These are phyloP conservation scores for Fusarium euwallaceae DNA, from an alignment of 2,329 filamentous ascomycete species.

Conservation along the genomic window DNA sequence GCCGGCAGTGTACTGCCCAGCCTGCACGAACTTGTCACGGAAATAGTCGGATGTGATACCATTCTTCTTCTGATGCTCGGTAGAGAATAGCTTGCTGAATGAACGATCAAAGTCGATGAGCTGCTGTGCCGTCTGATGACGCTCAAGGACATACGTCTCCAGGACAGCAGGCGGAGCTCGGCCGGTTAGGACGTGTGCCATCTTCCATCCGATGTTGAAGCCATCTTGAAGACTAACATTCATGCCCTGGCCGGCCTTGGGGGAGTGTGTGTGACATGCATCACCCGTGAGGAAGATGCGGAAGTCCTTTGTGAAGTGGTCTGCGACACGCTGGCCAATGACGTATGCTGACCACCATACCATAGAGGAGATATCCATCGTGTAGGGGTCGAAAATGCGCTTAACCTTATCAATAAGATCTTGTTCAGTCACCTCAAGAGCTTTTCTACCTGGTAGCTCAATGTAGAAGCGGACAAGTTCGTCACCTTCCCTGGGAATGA, in stretches of 20 bases:
- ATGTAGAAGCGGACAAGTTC: conserved; percentile 71
- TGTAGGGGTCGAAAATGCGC: conserved; percentile 66
- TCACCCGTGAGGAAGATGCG: conserved; percentile 79
- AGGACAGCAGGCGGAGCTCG: conserved; percentile 54
- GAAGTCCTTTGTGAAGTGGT: conserved; percentile 64
- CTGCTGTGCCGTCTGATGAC: conserved; percentile 70
- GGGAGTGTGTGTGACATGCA: conserved; percentile 67
- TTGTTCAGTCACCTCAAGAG: conserved; percentile 53
- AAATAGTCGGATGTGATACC: conserved; percentile 17
- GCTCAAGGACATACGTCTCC: conserved; percentile 61
- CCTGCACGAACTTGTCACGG: conserved; percentile 36
- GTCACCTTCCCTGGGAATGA: conserved; percentile 71
- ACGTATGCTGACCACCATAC: conserved; percentile 74
- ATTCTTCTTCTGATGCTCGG: conserved; percentile 24
- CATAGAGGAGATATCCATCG: conserved; percentile 63
- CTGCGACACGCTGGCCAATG: conserved; percentile 73
- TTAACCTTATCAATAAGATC: not conserved
- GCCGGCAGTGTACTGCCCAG: conserved; percentile 39
- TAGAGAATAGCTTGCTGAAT: conserved; percentile 21
- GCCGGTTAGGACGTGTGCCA: conserved; percentile 57
- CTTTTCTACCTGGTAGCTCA: conserved; percentile 60
- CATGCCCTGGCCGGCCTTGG: conserved; percentile 77
- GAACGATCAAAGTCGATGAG: conserved; percentile 69
- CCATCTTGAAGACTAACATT: conserved; percentile 77
- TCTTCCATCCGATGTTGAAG: conserved; percentile 69